Evolutionary conservation across 306 rosid species (phyloP), one percentile per base, ranked within the genome.

Genomic region (Prunus armeniaca): DNA sequence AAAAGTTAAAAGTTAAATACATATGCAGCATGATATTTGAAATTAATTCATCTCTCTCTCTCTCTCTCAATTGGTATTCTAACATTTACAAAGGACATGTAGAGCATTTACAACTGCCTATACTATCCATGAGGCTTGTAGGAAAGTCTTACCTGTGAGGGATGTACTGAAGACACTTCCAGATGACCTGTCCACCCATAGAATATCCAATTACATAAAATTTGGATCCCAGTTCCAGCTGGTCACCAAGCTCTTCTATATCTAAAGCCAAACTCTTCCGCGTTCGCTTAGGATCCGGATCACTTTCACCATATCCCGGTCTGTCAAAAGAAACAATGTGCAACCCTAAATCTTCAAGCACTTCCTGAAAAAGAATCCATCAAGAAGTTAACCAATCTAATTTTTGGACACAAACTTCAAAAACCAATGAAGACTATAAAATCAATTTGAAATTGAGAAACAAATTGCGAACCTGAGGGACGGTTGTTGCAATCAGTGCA

Each of bases 241-340:
- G 78, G 27, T 76, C 84, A 30, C 70, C 84, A 65, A 81, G 74
- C 64, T 81, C 78, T 66, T 81, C 78, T 54, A 81, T 76, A 65
- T 76, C 84, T 15, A 81, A 76, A 56, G 84, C 84, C 77, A 71
- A 47, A 66, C 84, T 81, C 75, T 81, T 81, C 14, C 38, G 9
- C 30, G 84, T 71, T 24, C 81, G 56, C 24, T 76, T 76, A 64
- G 84, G 81, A 71, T 81, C 72, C 10, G 81, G 84, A 75, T 81
- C 84, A 81, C 81, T 81, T 57, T 81, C 84, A 27, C 84, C 81
- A 25, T 76, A 81, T n/a, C 84, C 81, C 3, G 84, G 81, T 76
- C 81, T 70, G 77, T 81, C 84, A 5, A 76, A 76, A 11, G 69
- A 72, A 64, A 76, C 65, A 8, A 71, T 30, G 28, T 76, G 60